phyloP scores from a whole-genome alignment of 179 eudicot species.

The Spergularia azorica region DNA sequence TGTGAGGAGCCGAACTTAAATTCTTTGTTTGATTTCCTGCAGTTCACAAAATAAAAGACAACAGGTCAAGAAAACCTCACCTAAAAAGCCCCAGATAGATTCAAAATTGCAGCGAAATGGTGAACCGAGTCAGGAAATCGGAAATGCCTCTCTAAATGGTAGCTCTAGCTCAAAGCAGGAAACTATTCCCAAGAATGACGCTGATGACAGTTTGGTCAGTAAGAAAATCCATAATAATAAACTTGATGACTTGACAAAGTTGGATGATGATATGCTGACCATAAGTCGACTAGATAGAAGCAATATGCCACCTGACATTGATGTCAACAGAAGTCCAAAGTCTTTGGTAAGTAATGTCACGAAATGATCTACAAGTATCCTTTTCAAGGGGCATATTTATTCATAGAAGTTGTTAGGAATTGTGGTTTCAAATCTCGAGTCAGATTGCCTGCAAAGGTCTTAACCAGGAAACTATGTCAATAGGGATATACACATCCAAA shows the following conservation, averaged over 20 bases:
- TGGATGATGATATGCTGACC: slow-evolving; percentile 9
- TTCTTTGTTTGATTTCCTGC: slow-evolving; percentile 17
- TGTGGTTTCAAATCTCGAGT: too few species aligned
- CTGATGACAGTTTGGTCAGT: slow-evolving; percentile 24
- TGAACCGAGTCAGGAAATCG: slow-evolving; percentile 42
- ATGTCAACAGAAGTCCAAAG: slow-evolving; percentile 5
- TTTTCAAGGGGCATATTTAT: too few species aligned
- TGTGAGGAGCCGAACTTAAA: background rate
- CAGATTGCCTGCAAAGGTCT: too few species aligned
- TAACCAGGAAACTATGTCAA: background rate
- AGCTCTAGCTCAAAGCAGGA: slow-evolving; percentile 33
- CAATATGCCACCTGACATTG: background rate
- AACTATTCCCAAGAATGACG: slow-evolving; percentile 18
- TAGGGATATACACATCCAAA: background rate
- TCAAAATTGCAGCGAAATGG: slow-evolving; percentile 43
- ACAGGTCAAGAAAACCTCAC: slow-evolving; percentile 54
- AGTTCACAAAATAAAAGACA: slow-evolving; percentile 67
- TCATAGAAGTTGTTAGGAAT: too few species aligned
- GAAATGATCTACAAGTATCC: background rate
- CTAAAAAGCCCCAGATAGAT: slow-evolving; percentile 42
- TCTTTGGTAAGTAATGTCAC: slow-evolving; percentile 23
- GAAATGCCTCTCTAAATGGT: slow-evolving; percentile 32
- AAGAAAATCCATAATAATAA: slow-evolving; percentile 35
- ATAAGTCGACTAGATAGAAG: slow-evolving; percentile 13
- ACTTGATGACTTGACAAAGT: slow-evolving; percentile 23